These are phyloP conservation scores for Penicillium sp. DNA, from an alignment of 2,329 filamentous ascomycete genomes.

Conservation along the genomic window DNA sequence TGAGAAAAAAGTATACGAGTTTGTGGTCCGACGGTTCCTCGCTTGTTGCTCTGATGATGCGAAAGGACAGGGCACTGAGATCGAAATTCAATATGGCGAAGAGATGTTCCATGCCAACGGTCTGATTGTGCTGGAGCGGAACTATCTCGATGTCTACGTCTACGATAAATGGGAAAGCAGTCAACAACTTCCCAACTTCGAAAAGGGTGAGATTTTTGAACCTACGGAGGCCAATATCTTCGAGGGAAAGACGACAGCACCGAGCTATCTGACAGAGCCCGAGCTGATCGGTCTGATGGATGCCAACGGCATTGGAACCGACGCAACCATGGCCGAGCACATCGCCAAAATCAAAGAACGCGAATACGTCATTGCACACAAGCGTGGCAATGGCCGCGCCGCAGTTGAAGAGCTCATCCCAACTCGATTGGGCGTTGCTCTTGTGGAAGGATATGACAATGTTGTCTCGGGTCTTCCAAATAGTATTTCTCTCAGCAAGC, in stretches of 20 bases:
- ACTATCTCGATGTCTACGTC: conserved; percentile 92
- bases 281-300: conserved; percentile 97
- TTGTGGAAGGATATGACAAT: conserved; percentile 91
- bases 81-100: conserved; percentile 78
- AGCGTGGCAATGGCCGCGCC: conserved; percentile 49
- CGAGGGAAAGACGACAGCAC: conserved; percentile 84
- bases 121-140: conserved; percentile 78
- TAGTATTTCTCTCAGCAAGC: conserved; percentile 75
- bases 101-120: conserved; percentile 81
- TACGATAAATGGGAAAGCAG: conserved; percentile 97
- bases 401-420: conserved; percentile 83
- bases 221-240: conserved; percentile 85
- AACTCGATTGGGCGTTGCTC: conserved; percentile 81
- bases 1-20: conserved; percentile 82
- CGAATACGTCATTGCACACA: conserved; percentile 72
- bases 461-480: conserved; percentile 77
- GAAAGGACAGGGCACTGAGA: conserved; percentile 76
- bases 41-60: conserved; percentile 96
- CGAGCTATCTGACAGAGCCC: conserved; percentile 86
- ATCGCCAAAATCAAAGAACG: conserved; percentile 93
- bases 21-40: conserved; percentile 84
- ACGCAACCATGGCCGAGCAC: conserved; percentile 98
- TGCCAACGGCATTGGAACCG: conserved; percentile 95
- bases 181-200: conserved; percentile 75
- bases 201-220: conserved; percentile 75